Conservation (phyloP, 306 rosid species). For the Vicia sativa region DNA sequence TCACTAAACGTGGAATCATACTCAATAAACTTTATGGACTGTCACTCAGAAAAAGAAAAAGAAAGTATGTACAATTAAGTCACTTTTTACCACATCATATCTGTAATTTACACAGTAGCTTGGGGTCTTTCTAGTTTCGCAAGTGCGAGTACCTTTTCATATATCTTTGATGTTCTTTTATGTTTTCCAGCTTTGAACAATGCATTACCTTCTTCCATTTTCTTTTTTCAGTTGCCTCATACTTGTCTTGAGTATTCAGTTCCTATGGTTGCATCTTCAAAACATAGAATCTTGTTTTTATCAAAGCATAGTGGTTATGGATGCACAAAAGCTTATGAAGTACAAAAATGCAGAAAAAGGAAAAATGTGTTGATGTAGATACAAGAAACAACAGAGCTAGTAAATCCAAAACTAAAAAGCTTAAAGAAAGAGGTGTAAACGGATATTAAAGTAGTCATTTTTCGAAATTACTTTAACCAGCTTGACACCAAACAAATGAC, state of each 20-base stretch:
- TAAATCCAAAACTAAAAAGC: no score
- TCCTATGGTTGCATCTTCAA: slow-evolving; percentile 50
- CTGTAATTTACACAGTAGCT: background rate
- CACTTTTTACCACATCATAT: background rate
- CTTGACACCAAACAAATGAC: no score
- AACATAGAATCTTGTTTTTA: no score
- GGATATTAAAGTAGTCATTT: no score
- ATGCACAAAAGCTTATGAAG: no score
- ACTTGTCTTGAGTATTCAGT: slow-evolving; percentile 53
- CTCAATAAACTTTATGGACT: slow-evolving; percentile 74
- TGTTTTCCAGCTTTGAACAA: slow-evolving; percentile 50
- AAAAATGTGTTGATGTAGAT: no score
- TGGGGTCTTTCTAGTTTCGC: background rate
- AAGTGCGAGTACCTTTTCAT: slow-evolving; percentile 48
- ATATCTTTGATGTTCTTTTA: slow-evolving; percentile 55
- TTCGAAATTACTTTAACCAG: no score
- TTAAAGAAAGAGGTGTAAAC: no score
- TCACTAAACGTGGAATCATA: slow-evolving; percentile 63
- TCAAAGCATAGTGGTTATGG: no score
- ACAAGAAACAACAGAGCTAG: no score
- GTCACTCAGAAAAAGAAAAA: background rate
- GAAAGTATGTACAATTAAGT: slow-evolving; percentile 24
- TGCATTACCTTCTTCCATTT: slow-evolving; percentile 80
- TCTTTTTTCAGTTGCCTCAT: slow-evolving; percentile 66
- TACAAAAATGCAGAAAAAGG: no score